Evolutionary conservation across 176 grass and related monocot species (phyloP).

Genomic region (Oryza brachyantha): DNA sequence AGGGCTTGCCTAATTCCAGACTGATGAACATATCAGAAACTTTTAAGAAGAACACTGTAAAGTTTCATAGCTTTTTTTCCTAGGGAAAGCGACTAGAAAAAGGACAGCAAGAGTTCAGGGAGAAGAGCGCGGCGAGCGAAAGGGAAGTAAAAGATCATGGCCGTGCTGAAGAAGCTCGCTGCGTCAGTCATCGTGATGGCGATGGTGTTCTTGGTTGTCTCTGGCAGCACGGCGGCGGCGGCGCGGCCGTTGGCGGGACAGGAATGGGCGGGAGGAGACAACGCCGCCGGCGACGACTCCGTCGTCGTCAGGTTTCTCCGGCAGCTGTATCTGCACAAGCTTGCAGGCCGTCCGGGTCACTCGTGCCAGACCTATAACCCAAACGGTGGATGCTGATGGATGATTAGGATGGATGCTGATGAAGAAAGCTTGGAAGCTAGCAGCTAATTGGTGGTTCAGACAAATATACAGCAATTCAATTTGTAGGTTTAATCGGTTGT

Average conservation of each 20-base stretch:
- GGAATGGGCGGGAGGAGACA: neutral
- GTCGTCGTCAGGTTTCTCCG: constrained; percentile 28
- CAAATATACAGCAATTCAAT: neutral
- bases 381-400: constrained; percentile 39
- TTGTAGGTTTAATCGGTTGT: constrained; percentile 4
- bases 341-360: constrained; percentile 7
- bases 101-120: neutral
- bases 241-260: constrained; percentile 28
- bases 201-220: constrained; percentile 21
- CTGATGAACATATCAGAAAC: constrained; percentile 14
- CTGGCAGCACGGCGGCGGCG: neutral
- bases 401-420: neutral
- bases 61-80: neutral
- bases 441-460: neutral
- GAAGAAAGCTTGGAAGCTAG: neutral
- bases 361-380: constrained; percentile 34
- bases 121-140: neutral
- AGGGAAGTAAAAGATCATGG: constrained; percentile 13
- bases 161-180: constrained; percentile 12
- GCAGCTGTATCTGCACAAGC: constrained; percentile 26
- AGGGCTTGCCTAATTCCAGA: neutral
- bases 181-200: constrained; percentile 23
- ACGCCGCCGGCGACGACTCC: constrained; percentile 4
- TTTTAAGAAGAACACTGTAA: neutral
- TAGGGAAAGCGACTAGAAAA: neutral